Conservation (phyloP, 495 filamentous ascomycete species). For the Penicillium crystallinum region DNA sequence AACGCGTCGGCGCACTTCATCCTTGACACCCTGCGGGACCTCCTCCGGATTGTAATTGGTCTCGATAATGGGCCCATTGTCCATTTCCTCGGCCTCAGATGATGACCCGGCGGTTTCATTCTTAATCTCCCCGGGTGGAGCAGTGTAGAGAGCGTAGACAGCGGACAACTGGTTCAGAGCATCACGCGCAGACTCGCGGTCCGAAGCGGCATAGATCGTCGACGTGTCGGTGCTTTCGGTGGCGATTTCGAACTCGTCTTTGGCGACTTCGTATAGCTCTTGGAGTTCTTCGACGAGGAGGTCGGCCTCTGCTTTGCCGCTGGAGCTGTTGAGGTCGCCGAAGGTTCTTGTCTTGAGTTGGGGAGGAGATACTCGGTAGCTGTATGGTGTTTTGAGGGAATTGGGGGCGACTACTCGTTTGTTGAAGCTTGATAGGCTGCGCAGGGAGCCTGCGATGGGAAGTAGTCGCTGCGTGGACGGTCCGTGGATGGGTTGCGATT, state of each 20-base stretch:
- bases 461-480: not conserved
- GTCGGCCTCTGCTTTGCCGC: slow-evolving; percentile 21
- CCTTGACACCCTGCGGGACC: slow-evolving; percentile 22
- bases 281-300: slow-evolving; percentile 39
- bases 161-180: slow-evolving; percentile 34
- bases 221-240: slow-evolving; percentile 38
- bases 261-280: slow-evolving; percentile 40
- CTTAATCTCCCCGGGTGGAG: slow-evolving; percentile 11
- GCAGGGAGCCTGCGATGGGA: not conserved
- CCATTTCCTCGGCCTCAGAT: not conserved
- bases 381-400: not conserved
- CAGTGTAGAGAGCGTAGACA: slow-evolving; percentile 36
- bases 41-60: slow-evolving; percentile 32
- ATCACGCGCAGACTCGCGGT: slow-evolving; percentile 42
- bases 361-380: not conserved
- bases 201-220: slow-evolving; percentile 46
- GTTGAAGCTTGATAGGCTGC: not conserved
- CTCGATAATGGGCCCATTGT: slow-evolving; percentile 17
- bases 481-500: not conserved
- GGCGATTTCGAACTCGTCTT: slow-evolving; percentile 47
- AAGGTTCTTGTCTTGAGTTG: not conserved
- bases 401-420: not conserved
- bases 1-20: slow-evolving; percentile 38
- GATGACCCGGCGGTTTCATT: slow-evolving; percentile 1
- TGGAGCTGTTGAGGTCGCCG: not conserved